Evolutionary conservation across 1,284 basidiomycete species (phyloP), one percentile per base, ranked within the genome.

Genomic region (Testicularia cyperi): DNA sequence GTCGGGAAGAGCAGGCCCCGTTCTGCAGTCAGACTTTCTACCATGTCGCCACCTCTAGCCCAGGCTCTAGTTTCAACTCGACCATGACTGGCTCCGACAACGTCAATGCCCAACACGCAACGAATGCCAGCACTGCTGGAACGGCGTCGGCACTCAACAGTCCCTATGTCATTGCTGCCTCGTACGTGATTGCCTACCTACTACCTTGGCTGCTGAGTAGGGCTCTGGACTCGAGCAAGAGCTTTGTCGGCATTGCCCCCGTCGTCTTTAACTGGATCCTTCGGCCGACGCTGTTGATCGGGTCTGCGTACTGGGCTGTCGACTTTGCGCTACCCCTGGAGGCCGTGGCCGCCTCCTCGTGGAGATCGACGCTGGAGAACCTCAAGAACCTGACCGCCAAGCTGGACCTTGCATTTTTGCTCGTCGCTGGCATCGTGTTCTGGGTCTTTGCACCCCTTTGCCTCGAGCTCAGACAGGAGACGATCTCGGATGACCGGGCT

Each of bases 1-100:
- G 94, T 73, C 81, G 95, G 41, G 95, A 98, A 75, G 95, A 98
- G 74, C 94, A 97, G 77, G 86, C 88, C 34, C 86, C 89, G 0
- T 86, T 1, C 77, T 91, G 10, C 89, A 86, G 70, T 78, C 94
- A 38, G 81, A 87, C 49, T 78, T 92, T 43, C 68, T 80, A 58
- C 73, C n/a, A n/a, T n/a, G n/a, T n/a, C n/a, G n/a, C n/a, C n/a
- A n/a, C n/a, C n/a, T n/a, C n/a, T n/a, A n/a, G n/a, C n/a, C n/a
- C n/a, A n/a, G 77, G 38, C 74, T 37, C 41, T 9, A 9, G 18
- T 23, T 20, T 9, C 12, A 26, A 26, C 25, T 14, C 25, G 14
- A 26, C 25, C 8, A 14, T 26, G 8, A 14, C 25, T 8, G 42
- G 51, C 7, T 13, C 33, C 15, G n/a, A n/a, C n/a, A 22, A 9